These are phyloP conservation scores for Labyrinthula sp. DNA, from an alignment of 352 stramenopile species.

Conservation along the genomic window DNA sequence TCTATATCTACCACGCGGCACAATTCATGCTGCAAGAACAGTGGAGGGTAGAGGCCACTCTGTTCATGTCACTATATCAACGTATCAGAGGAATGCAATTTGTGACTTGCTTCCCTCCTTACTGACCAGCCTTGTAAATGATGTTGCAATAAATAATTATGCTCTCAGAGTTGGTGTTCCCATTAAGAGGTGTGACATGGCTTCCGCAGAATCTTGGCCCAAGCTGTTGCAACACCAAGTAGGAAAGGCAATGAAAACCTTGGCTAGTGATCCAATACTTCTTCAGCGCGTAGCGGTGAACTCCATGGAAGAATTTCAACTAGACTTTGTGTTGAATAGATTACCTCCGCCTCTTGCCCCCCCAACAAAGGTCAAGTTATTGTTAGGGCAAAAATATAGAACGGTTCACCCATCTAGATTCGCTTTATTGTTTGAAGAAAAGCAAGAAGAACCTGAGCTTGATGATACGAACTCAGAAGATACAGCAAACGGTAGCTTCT, in stretches of 20 bases:
- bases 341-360: constrained; percentile 44
- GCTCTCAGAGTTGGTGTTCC: constrained; percentile 48
- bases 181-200: no score
- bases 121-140: constrained; percentile 41
- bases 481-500: no score
- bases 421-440: no score
- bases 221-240: constrained; percentile 52
- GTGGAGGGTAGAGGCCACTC: constrained; percentile 34
- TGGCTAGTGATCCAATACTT: constrained; percentile 1
- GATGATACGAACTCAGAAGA: no score
- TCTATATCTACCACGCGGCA: constrained; percentile 66
- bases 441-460: no score
- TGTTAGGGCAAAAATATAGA: no score
- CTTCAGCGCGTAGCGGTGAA: constrained; percentile 37
- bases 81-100: constrained; percentile 54
- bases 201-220: no score
- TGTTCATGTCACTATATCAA: constrained; percentile 63
- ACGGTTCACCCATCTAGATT: no score
- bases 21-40: constrained; percentile 53
- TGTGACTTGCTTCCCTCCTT: constrained; percentile 50
- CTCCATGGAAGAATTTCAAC: constrained; percentile 52
- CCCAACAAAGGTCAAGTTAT: no score
- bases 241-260: background rate
- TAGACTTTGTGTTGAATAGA: constrained; percentile 50
- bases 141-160: constrained; percentile 45